Evolutionary conservation across 441 rosid genomes (phyloP), one percentile per base, ranked within the genome.

Genomic region (Pelargonium fulgidum): DNA sequence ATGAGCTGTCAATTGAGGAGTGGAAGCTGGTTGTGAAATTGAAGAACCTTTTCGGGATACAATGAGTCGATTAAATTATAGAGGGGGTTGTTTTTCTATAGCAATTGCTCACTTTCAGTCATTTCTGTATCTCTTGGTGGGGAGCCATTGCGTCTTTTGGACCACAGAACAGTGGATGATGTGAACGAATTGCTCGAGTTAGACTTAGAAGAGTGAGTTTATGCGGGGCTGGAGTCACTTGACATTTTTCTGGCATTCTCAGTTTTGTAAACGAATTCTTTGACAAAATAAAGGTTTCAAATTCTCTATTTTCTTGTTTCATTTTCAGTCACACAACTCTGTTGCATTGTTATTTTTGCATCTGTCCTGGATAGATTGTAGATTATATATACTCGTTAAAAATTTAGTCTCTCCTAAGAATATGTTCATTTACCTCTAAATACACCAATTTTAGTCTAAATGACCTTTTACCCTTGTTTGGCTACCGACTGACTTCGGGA

Each of bases 11-110:
- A 0, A 42, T 70, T 0, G 96, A 90, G 0, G 98, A 92, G 14
- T 88, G 93, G 96, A 87, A 16, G 85, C 84, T 92, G 80, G 88
- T 90, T 69, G 88, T 78, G 64, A 88, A 86, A 73, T 81, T 92
- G 82, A 90, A 92, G 85, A 83, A 54, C 69, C 74, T 90, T 71
- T 90, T 92, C 81, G 80, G 78, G 78, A 86, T 86, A 71, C 87
- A 75, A 11, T 2, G 63, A 64, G 52, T 61, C 54, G 41, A 50
- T 20, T 59, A n/a, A 26, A 61, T 62, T 59, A 64, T 69, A 67
- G 77, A 68, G 54, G 39, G 62, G 45, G 24, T 63, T 17, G 64
- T 47, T 14, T 36, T 52, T 44, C 48, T 9, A 3, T 44, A 8
- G 48, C 48, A 8, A 8, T 44, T 10, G 10, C 8, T 42, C 3